Evolutionary conservation across 208 protist species (phyloP).

Genomic region (Crithidia acanthocephali): DNA sequence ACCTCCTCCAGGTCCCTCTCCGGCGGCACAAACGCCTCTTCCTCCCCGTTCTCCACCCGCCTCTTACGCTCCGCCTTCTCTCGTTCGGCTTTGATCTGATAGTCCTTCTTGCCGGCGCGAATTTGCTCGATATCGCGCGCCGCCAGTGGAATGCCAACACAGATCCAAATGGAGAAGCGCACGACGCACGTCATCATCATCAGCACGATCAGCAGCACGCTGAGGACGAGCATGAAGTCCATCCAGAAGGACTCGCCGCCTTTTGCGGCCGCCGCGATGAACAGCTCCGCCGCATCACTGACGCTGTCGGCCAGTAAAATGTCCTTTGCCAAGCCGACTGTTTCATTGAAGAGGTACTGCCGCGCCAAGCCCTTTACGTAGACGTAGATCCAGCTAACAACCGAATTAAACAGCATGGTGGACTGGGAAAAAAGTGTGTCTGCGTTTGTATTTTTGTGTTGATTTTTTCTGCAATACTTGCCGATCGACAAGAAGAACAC

Average conservation of each 20-base stretch:
- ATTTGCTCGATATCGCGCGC: constrained; percentile 36
- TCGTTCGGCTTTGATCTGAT: constrained; percentile 37
- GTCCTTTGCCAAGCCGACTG: constrained; percentile 30
- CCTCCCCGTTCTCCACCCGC: constrained; percentile 29
- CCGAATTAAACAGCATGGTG: constrained; percentile 8
- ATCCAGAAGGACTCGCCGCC: constrained; percentile 43
- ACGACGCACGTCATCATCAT: constrained; percentile 40
- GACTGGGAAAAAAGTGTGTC: neutral
- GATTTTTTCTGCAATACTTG: too few species aligned
- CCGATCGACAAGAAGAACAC: too few species aligned
- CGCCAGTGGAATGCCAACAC: constrained; percentile 34
- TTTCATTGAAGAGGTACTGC: constrained; percentile 48
- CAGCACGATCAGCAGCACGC: constrained; percentile 31
- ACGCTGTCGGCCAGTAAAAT: constrained; percentile 37
- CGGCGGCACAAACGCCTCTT: constrained; percentile 21
- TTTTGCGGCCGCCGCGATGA: constrained; percentile 34
- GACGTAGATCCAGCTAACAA: constrained; percentile 26
- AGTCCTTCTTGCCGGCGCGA: constrained; percentile 30
- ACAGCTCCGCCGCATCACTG: constrained; percentile 38
- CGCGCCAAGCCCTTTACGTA: constrained; percentile 28
- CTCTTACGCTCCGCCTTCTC: constrained; percentile 32
- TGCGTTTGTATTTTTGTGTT: too few species aligned
- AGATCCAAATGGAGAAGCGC: constrained; percentile 49
- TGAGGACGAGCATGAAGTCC: constrained; percentile 38
- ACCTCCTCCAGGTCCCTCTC: constrained; percentile 37